phyloP scores from a whole-genome alignment of 768 basidiomycete species.

The Tricholoma bakamatsutake region DNA sequence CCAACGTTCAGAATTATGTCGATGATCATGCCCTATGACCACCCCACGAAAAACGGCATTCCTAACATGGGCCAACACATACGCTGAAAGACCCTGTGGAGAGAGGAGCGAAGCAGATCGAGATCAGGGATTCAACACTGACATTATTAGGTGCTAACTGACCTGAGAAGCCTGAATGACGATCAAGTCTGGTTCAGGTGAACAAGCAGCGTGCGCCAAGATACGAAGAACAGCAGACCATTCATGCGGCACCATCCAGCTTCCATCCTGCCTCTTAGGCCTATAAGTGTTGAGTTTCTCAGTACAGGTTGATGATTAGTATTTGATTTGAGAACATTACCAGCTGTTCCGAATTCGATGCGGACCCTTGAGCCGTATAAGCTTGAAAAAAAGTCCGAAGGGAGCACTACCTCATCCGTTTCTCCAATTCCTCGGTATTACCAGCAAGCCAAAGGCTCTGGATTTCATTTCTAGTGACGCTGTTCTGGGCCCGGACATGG shows the following conservation, averaged over 20 bases:
- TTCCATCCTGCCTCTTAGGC: constrained; percentile 77
- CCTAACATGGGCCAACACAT: constrained; percentile 49
- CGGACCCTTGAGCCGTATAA: constrained; percentile 38
- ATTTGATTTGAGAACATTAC: constrained; percentile 27
- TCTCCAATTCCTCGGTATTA: constrained; percentile 44
- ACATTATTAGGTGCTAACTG: neutral
- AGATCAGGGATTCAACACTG: too few relatives aligned
- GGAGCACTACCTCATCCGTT: constrained; percentile 44
- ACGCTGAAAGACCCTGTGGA: constrained; percentile 67
- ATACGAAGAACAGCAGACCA: constrained; percentile 26
- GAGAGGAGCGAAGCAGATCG: neutral
- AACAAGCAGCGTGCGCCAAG: neutral
- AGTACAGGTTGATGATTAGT: neutral
- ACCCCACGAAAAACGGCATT: constrained; percentile 57
- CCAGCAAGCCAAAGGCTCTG: constrained; percentile 37
- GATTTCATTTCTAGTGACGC: constrained; percentile 43
- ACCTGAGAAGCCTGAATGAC: constrained; percentile 82
- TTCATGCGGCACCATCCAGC: constrained; percentile 93
- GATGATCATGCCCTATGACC: constrained; percentile 84
- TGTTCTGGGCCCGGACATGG: constrained; percentile 34
- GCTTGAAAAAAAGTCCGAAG: neutral
- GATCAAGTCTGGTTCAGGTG: constrained; percentile 48
- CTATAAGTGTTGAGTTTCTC: constrained; percentile 27
- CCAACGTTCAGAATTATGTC: constrained; percentile 75
- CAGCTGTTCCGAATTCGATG: constrained; percentile 87